Percentiles rank a stretch among this genome's conserved stretches.
Evolutionary conservation across 164 flowering plant genomes (phyloP).

Genomic region (Taxillus chinensis): DNA sequence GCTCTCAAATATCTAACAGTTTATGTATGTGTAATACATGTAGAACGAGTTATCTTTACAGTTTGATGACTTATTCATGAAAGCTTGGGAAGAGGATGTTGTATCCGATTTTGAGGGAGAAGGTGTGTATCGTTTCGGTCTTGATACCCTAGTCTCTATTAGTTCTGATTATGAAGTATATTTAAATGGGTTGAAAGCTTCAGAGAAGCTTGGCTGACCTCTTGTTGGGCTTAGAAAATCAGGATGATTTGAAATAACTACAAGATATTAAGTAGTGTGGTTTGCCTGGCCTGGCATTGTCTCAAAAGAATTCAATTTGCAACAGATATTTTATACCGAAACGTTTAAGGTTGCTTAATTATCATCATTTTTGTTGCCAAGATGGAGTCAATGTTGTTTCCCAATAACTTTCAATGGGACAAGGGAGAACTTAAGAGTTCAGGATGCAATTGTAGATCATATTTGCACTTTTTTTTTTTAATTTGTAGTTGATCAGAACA

Average conservation of each 20-base stretch:
- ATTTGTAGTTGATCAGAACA: neutral
- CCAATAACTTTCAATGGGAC: no score
- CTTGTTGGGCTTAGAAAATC: neutral
- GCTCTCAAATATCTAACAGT: no score
- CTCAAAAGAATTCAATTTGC: no score
- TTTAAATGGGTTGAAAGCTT: neutral
- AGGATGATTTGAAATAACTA: neutral
- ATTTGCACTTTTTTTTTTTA: no score
- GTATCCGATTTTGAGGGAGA: slow-evolving; percentile 30
- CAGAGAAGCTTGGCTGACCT: neutral
- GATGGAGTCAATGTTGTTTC: no score
- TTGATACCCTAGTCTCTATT: neutral
- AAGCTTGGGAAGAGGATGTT: slow-evolving; percentile 83
- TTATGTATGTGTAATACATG: slow-evolving; percentile 14
- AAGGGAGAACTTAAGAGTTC: no score
- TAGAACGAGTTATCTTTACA: slow-evolving; percentile 73
- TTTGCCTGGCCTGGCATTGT: neutral
- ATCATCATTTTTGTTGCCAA: no score
- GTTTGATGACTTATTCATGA: slow-evolving; percentile 89
- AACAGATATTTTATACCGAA: no score
- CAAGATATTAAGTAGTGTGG: neutral
- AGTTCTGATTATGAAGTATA: neutral
- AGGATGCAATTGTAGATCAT: no score
- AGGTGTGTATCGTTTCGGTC: slow-evolving; percentile 30
- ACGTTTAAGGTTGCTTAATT: no score